phyloP scores from a whole-genome alignment of 1,284 basidiomycete genomes.

The Neotropicomus parvogracilis region DNA sequence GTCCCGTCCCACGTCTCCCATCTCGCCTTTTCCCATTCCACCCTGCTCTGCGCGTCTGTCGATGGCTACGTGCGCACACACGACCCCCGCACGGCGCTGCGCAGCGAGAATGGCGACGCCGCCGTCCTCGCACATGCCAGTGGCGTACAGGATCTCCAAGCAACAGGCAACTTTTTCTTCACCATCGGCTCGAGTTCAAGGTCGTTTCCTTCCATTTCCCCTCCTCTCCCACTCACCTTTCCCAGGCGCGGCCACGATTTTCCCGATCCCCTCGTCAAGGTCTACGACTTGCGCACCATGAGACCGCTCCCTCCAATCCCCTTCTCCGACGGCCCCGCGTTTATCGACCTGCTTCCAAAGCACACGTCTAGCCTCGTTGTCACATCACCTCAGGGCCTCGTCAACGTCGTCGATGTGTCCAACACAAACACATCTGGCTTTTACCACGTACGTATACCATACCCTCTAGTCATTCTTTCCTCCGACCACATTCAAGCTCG shows the following conservation, averaged over 20 bases:
- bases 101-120: conserved; percentile 44
- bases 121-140: conserved; percentile 75
- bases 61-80: conserved; percentile 85
- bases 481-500: conserved; percentile 45
- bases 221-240: conserved; percentile 8
- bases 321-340: conserved; percentile 85
- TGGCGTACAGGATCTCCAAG: conserved; percentile 81
- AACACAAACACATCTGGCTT: conserved; percentile 70
- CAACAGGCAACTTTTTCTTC: conserved; percentile 73
- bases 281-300: conserved; percentile 87
- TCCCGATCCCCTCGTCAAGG: conserved; percentile 89
- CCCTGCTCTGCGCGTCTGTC: conserved; percentile 72
- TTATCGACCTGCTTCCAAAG: conserved; percentile 81
- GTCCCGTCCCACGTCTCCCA: conserved; percentile 60
- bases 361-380: conserved; percentile 77
- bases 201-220: conserved; percentile 38
- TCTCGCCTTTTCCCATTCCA: conserved; percentile 59
- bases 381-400: conserved; percentile 79
- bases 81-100: conserved; percentile 71
- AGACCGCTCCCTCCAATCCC: conserved; percentile 79
- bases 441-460: conserved; percentile 55
- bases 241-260: conserved; percentile 81
- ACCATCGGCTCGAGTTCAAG: conserved; percentile 86
- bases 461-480: not conserved
- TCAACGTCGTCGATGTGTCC: conserved; percentile 86